A percentile compares a stretch with the other conserved stretches of the same genome.
Evolutionary conservation across 306 rosid genomes (phyloP).

Genomic region (Biancaea sappan): DNA sequence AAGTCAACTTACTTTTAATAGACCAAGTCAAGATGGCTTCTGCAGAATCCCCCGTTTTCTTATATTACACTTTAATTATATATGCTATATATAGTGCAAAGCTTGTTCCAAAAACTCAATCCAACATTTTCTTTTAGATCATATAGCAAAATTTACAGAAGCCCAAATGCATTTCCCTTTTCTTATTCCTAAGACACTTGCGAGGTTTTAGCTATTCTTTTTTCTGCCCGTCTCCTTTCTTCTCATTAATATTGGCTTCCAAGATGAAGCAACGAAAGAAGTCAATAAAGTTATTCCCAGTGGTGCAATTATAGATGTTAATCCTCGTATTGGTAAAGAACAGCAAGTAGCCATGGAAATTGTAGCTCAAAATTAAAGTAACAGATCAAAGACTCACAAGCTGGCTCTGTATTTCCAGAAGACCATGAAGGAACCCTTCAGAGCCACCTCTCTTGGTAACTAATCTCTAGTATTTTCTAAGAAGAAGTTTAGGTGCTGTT

Average conservation of each 20-base stretch:
- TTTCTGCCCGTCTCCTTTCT: constrained; percentile 28
- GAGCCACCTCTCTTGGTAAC: constrained; percentile 41
- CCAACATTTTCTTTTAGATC: background rate
- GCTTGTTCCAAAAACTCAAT: background rate
- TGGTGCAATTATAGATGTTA: constrained; percentile 46
- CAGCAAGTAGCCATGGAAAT: constrained; percentile 53
- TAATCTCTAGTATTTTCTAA: background rate
- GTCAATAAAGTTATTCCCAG: constrained; percentile 32
- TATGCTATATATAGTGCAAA: background rate
- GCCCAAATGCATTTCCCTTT: constrained; percentile 35
- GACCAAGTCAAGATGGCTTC: constrained; percentile 31
- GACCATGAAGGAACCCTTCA: constrained; percentile 27
- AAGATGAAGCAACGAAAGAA: constrained; percentile 19
- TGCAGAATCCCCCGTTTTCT: constrained; percentile 13
- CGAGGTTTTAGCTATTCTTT: constrained; percentile 26
- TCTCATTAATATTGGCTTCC: constrained; percentile 9
- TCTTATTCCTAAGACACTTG: background rate
- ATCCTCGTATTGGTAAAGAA: constrained; percentile 53
- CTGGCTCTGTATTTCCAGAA: constrained; percentile 39
- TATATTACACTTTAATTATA: background rate
- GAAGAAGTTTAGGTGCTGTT: no score
- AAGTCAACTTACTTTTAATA: constrained; percentile 23
- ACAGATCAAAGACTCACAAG: constrained; percentile 32
- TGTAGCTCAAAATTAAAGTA: constrained; percentile 45
- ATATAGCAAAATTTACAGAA: constrained; percentile 11